Evolutionary conservation across 768 basidiomycete genomes (phyloP).

Genomic region (Termitomyces titanicus): DNA sequence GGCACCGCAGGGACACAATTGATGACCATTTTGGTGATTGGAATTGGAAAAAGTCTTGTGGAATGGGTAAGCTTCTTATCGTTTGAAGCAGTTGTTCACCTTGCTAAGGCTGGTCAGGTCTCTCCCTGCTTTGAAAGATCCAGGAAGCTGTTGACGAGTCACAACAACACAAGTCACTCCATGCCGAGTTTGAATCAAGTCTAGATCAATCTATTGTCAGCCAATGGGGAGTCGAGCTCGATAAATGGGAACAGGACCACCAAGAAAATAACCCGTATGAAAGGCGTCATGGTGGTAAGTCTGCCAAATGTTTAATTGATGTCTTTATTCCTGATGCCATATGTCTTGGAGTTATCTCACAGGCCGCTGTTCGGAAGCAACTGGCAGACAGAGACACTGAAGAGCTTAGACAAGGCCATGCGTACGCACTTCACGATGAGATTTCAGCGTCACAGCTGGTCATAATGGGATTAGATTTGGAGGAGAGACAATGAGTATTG

Average conservation of each 20-base stretch:
- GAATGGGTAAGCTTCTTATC: background rate
- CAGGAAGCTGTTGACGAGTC: too few species aligned
- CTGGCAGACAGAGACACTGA: conserved; percentile 11
- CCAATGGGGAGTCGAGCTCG: background rate
- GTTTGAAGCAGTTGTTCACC: too few species aligned
- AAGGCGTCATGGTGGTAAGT: background rate
- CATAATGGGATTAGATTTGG: conserved; percentile 12
- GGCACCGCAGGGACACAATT: conserved; percentile 18
- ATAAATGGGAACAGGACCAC: conserved; percentile 5
- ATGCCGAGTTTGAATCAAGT: background rate
- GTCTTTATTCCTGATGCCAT: too few species aligned
- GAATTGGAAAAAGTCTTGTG: conserved; percentile 12
- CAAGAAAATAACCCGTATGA: conserved; percentile 6
- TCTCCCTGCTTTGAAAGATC: too few species aligned
- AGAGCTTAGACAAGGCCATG: background rate
- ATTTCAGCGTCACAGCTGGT: conserved; percentile 5
- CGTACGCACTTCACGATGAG: conserved; percentile 1
- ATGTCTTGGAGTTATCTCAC: conserved; percentile 9
- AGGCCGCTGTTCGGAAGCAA: conserved; percentile 7
- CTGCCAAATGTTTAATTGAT: too few species aligned
- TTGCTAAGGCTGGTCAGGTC: too few species aligned
- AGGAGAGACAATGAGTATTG: conserved; percentile 15
- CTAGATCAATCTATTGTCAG: background rate
- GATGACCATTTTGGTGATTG: conserved; percentile 22
- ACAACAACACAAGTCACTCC: background rate